Conservation (phyloP, 1,139 yeast species). For the Candida frijolesensis region DNA sequence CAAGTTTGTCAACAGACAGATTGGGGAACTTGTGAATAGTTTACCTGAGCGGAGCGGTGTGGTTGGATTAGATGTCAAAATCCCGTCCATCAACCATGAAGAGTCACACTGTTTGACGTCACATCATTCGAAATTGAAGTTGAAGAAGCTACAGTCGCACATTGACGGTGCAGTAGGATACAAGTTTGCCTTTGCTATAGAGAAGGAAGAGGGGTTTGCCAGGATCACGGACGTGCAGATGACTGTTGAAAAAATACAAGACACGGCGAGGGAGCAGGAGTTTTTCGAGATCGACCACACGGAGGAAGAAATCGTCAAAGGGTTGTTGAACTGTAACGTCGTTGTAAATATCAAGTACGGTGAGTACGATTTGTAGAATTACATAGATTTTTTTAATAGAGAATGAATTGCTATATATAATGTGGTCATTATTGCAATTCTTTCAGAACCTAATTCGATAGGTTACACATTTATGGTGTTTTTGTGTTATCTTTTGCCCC, state of each 20-base stretch:
- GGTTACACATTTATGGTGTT: not conserved
- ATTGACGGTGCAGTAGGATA: not conserved
- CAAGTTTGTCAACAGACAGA: too few relatives aligned
- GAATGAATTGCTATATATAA: not conserved
- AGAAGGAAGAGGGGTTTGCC: not conserved
- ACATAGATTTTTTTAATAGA: not conserved
- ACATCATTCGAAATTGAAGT: slow-evolving; percentile 8
- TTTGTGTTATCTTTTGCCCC: not conserved
- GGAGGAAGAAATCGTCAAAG: slow-evolving; percentile 1
- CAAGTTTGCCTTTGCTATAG: slow-evolving; percentile 2
- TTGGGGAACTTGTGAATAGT: too few relatives aligned
- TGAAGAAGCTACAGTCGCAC: not conserved
- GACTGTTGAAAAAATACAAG: not conserved
- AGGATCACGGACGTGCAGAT: not conserved
- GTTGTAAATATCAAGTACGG: slow-evolving; percentile 11
- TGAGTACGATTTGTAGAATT: not conserved
- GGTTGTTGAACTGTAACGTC: slow-evolving; percentile 15
- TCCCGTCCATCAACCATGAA: slow-evolving; percentile 35
- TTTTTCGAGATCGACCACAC: not conserved
- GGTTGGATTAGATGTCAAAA: too few relatives aligned
- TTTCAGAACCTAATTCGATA: too few relatives aligned
- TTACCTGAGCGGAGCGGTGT: too few relatives aligned
- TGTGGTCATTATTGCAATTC: too few relatives aligned
- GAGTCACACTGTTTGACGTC: slow-evolving; percentile 29
- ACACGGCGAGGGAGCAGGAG: slow-evolving; percentile 5